Evolutionary conservation across 1,284 basidiomycete species (phyloP).

Genomic region (Boletellus deceptivus): DNA sequence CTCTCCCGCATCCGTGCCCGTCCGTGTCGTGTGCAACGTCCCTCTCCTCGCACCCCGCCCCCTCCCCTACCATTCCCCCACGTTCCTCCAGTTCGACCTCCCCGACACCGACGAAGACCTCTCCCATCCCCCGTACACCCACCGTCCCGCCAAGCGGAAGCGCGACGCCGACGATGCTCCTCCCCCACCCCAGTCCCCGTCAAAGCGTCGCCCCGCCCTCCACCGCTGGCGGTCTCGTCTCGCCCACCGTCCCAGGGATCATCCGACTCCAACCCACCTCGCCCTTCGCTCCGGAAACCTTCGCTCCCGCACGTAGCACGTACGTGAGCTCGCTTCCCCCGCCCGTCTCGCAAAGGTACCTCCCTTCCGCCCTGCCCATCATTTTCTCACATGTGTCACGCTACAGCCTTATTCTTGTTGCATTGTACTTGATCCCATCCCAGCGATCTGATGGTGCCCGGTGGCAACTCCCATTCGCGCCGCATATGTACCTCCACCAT

Average conservation of each 20-base stretch:
- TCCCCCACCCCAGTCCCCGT: slow-evolving; percentile 6
- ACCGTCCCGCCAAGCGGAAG: slow-evolving; percentile 52
- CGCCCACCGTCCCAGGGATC: slow-evolving; percentile 9
- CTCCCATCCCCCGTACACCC: slow-evolving; percentile 63
- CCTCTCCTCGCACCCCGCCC: slow-evolving; percentile 65
- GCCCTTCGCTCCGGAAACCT: slow-evolving; percentile 20
- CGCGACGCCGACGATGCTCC: slow-evolving; percentile 37
- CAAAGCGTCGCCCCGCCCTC: slow-evolving; percentile 26
- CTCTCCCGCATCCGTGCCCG: slow-evolving; percentile 16
- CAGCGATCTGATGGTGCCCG: slow-evolving; percentile 6
- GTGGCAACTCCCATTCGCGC: slow-evolving; percentile 18
- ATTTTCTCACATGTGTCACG: slow-evolving; percentile 20
- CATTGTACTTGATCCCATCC: slow-evolving; percentile 8
- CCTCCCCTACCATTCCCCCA: slow-evolving; percentile 65
- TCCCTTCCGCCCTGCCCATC: not conserved
- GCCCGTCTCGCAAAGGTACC: slow-evolving; percentile 14
- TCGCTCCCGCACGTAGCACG: slow-evolving; percentile 17
- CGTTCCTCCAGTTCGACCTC: slow-evolving; percentile 63
- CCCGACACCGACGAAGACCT: slow-evolving; percentile 70
- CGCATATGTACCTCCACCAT: slow-evolving; percentile 31
- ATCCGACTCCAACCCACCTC: not conserved
- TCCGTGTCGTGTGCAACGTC: slow-evolving; percentile 57
- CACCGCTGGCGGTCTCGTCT: slow-evolving; percentile 23
- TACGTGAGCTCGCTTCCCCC: slow-evolving; percentile 7
- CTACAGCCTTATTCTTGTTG: slow-evolving; percentile 11